These are phyloP conservation scores for Eucalyptus grandis DNA, from an alignment of 345 rosid genomes.

Conservation along the genomic window DNA sequence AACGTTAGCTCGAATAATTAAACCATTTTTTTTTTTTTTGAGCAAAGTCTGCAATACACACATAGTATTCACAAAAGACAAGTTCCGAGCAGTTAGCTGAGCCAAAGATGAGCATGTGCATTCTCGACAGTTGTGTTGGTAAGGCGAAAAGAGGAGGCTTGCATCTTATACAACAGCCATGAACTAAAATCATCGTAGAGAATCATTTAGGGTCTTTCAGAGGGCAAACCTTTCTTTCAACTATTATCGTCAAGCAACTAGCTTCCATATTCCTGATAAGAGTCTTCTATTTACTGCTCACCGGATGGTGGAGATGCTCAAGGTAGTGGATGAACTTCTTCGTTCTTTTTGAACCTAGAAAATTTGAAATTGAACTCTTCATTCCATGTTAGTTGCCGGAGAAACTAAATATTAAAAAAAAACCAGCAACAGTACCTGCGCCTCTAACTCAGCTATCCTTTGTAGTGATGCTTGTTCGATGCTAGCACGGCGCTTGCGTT, in stretches of 20 bases:
- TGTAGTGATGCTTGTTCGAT: constrained; percentile 75
- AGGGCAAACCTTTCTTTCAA: neutral
- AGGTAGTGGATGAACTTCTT: constrained; percentile 1
- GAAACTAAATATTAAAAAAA: neutral
- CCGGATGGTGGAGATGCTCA: neutral
- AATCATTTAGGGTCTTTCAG: neutral
- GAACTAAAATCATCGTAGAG: neutral
- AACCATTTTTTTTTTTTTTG: too few relatives aligned
- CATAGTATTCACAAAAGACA: neutral
- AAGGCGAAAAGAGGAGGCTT: neutral
- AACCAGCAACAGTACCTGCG: constrained; percentile 24
- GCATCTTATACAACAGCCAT: neutral
- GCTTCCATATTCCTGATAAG: neutral
- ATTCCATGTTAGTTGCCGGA: neutral
- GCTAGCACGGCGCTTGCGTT: constrained; percentile 70
- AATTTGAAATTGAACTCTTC: neutral
- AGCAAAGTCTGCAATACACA: neutral
- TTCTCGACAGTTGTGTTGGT: neutral
- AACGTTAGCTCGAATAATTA: neutral
- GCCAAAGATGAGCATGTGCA: neutral
- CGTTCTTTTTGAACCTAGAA: constrained; percentile 23
- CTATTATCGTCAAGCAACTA: neutral
- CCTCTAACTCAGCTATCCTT: constrained; percentile 81
- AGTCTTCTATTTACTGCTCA: neutral
- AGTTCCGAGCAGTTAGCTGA: too few relatives aligned